A percentile compares a stretch with the other conserved stretches of the same genome.
phyloP scores from a whole-genome alignment of 2,329 filamentous ascomycete species.

The Arthrobotrys pseudoclavata region DNA sequence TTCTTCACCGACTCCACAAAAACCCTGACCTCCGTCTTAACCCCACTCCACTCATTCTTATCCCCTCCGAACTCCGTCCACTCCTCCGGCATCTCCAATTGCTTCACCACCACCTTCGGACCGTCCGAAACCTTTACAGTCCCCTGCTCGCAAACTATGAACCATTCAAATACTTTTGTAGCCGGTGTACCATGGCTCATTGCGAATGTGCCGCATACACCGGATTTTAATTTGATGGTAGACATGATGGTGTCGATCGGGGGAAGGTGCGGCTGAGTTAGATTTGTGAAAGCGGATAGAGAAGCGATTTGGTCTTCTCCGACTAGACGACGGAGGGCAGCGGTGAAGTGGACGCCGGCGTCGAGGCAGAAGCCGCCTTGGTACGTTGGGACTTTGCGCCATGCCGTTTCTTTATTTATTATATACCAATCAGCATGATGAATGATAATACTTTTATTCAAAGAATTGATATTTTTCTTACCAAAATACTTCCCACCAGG shows the following conservation, averaged over 20 bases:
- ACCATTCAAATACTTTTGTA: conserved; percentile 71
- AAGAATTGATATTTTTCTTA: neutral
- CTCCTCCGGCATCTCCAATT: conserved; percentile 64
- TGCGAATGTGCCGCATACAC: conserved; percentile 72
- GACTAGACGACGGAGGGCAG: conserved; percentile 74
- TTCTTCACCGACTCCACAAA: conserved; percentile 72
- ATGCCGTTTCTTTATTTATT: conserved; percentile 66
- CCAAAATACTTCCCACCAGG: conserved; percentile 69
- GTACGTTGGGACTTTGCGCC: conserved; percentile 78
- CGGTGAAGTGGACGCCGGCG: conserved; percentile 80
- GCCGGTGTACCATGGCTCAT: conserved; percentile 73
- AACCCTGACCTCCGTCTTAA: conserved; percentile 73
- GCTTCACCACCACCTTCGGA: conserved; percentile 66
- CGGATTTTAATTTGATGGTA: conserved; percentile 71
- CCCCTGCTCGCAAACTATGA: conserved; percentile 73
- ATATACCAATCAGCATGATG: neutral
- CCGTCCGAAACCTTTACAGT: conserved; percentile 70
- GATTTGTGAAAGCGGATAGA: conserved; percentile 72
- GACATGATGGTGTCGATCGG: conserved; percentile 78
- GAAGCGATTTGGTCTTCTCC: conserved; percentile 68
- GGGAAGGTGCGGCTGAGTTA: conserved; percentile 72
- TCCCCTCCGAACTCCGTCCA: conserved; percentile 67
- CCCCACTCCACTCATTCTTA: conserved; percentile 68
- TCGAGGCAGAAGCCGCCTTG: conserved; percentile 84
- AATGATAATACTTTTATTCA: neutral